Evolutionary conservation across 345 rosid species (phyloP).

Genomic region (Hibiscus tridactylites): DNA sequence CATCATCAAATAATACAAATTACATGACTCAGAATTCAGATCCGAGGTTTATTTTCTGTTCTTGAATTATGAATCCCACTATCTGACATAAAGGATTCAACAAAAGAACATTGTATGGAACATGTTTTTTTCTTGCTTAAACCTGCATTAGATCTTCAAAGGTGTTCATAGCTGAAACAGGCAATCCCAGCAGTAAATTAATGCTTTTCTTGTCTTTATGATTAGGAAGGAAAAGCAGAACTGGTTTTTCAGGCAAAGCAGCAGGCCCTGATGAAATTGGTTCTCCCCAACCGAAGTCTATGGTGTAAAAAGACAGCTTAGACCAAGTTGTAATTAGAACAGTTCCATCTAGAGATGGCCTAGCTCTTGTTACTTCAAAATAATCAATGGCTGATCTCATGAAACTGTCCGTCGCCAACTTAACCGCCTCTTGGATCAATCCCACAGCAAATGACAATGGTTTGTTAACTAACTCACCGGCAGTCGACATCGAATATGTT

Average conservation of each 20-base stretch:
- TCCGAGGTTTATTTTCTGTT: no score
- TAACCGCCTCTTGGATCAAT: constrained; percentile 52
- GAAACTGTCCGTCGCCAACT: constrained; percentile 54
- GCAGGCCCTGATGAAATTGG: constrained; percentile 74
- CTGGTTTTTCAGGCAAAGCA: constrained; percentile 83
- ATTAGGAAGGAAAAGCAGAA: constrained; percentile 59
- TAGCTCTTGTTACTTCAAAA: constrained; percentile 67
- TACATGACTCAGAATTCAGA: no score
- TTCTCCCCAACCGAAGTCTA: constrained; percentile 90
- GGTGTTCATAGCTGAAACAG: constrained; percentile 62
- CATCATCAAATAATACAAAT: no score
- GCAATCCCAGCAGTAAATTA: constrained; percentile 72
- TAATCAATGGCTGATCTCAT: constrained; percentile 89
- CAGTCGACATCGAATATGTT: constrained; percentile 47
- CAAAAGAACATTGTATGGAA: background rate
- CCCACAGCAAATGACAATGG: constrained; percentile 44
- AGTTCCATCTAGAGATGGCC: constrained; percentile 75
- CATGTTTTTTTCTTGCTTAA: background rate
- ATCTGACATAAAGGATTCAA: no score
- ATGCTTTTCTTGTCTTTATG: constrained; percentile 54
- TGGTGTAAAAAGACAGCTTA: constrained; percentile 62
- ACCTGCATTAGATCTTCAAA: constrained; percentile 49
- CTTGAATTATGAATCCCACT: no score
- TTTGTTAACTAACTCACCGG: constrained; percentile 55
- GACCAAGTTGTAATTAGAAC: constrained; percentile 82